Evolutionary conservation across 768 basidiomycete genomes (phyloP).

Genomic region (Xerocomus brunneocitrinus): DNA sequence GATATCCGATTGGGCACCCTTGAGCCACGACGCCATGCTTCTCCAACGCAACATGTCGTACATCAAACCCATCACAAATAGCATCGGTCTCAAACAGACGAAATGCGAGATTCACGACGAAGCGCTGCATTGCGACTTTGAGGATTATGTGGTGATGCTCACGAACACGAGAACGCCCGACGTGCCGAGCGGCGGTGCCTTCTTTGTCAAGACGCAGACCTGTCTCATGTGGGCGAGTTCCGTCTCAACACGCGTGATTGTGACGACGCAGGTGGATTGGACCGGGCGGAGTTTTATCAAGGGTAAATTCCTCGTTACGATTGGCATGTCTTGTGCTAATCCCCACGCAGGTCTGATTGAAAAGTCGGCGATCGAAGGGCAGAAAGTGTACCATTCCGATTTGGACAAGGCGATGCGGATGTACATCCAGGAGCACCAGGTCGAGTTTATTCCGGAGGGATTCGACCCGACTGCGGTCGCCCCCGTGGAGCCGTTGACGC

Average conservation of each 20-base stretch:
- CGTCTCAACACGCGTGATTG: slow-evolving; percentile 70
- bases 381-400: slow-evolving; percentile 79
- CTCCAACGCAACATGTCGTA: slow-evolving; percentile 91
- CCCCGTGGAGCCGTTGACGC: slow-evolving; percentile 37
- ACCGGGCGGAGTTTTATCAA: slow-evolving; percentile 95
- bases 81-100: slow-evolving; percentile 89
- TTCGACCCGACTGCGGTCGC: slow-evolving; percentile 56
- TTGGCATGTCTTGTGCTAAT: not conserved
- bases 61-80: slow-evolving; percentile 86
- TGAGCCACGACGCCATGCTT: slow-evolving; percentile 54
- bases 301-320: slow-evolving; percentile 41
- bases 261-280: slow-evolving; percentile 94
- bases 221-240: slow-evolving; percentile 92
- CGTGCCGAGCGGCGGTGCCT: slow-evolving; percentile 90
- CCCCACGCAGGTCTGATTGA: slow-evolving; percentile 81
- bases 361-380: slow-evolving; percentile 85
- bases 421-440: slow-evolving; percentile 86
- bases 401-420: slow-evolving; percentile 79
- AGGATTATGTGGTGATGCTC: slow-evolving; percentile 74
- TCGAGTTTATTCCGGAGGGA: slow-evolving; percentile 86
- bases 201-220: slow-evolving; percentile 89
- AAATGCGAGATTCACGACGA: slow-evolving; percentile 96
- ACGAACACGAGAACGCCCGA: slow-evolving; percentile 94
- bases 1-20: slow-evolving; percentile 90
- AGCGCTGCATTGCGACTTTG: slow-evolving; percentile 71